Conservation (phyloP, 352 stramenopile genomes). For the Bremia lactucae region DNA sequence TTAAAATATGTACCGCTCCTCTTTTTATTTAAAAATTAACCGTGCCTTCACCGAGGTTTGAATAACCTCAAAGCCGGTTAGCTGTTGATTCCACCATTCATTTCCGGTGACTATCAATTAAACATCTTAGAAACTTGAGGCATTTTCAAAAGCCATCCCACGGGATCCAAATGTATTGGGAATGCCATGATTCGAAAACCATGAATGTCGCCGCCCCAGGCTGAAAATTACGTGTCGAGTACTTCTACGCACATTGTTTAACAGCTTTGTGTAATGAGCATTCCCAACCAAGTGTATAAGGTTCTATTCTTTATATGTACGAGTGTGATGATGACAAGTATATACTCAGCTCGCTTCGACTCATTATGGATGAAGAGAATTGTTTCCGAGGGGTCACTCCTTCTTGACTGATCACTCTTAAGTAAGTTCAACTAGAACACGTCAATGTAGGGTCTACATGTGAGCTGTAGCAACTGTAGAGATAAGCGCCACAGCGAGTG, state of each 20-base stretch:
- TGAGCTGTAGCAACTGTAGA: slow-evolving; percentile 1
- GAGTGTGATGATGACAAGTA: slow-evolving; percentile 85
- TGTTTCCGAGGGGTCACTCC: slow-evolving; percentile 83
- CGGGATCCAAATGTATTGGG: too few species aligned
- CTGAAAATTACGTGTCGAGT: slow-evolving; percentile 76
- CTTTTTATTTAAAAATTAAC: too few species aligned
- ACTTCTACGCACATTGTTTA: slow-evolving; percentile 69
- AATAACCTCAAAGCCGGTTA: too few species aligned
- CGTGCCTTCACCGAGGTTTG: too few species aligned
- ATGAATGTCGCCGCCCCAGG: slow-evolving; percentile 85
- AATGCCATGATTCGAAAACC: slow-evolving; percentile 82
- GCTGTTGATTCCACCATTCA: too few species aligned
- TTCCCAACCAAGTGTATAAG: slow-evolving; percentile 32
- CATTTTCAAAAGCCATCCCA: too few species aligned
- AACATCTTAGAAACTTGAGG: too few species aligned
- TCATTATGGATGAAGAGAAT: slow-evolving; percentile 78
- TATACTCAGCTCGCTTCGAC: slow-evolving; percentile 85
- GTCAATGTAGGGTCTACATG: too few species aligned
- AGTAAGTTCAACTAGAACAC: too few species aligned
- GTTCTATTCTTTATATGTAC: slow-evolving; percentile 14
- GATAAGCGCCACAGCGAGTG: slow-evolving; percentile 6
- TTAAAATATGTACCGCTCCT: too few species aligned
- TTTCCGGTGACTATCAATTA: too few species aligned
- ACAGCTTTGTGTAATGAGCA: slow-evolving; percentile 81
- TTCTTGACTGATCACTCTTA: slow-evolving; percentile 77